A percentile compares a stretch with the other conserved stretches of the same genome.
Evolutionary conservation across 768 basidiomycete genomes (phyloP).

Genomic region (Lactarius hengduanensis): DNA sequence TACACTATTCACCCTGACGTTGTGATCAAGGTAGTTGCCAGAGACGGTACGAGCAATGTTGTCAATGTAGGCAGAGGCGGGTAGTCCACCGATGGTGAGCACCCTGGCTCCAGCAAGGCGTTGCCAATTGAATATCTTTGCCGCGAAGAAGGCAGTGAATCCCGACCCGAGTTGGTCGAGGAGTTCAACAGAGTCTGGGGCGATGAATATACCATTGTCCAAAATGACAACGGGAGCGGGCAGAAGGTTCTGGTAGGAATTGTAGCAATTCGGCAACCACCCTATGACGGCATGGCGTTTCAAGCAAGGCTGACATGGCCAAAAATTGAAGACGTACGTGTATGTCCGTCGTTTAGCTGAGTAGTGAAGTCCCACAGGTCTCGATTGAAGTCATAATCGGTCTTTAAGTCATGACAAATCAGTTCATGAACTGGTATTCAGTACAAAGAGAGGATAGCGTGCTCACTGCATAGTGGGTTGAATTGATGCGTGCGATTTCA

Average conservation of each 20-base stretch:
- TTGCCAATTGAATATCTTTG: constrained; percentile 54
- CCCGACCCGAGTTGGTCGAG: constrained; percentile 44
- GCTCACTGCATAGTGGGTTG: constrained; percentile 46
- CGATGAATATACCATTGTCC: constrained; percentile 43
- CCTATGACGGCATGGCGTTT: constrained; percentile 34
- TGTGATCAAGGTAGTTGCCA: constrained; percentile 63
- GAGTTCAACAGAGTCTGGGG: constrained; percentile 54
- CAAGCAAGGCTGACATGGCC: not conserved
- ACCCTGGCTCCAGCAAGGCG: constrained; percentile 61
- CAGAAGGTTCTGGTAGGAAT: constrained; percentile 43
- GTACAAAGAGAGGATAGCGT: not conserved
- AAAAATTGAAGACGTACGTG: constrained; percentile 40
- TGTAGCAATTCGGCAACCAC: constrained; percentile 59
- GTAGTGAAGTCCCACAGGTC: constrained; percentile 55
- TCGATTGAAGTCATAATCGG: constrained; percentile 64
- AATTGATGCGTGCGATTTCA: constrained; percentile 47
- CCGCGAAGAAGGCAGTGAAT: constrained; percentile 44
- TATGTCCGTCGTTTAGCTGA: constrained; percentile 64
- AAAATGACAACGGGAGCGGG: constrained; percentile 48
- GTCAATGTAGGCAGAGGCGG: constrained; percentile 55
- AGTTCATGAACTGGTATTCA: not conserved
- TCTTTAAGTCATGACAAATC: constrained; percentile 40
- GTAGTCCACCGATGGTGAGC: constrained; percentile 50
- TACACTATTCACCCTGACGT: constrained; percentile 60
- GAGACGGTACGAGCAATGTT: constrained; percentile 55